Evolutionary conservation across 306 rosid genomes (phyloP).

Genomic region (Begonia masoniana): DNA sequence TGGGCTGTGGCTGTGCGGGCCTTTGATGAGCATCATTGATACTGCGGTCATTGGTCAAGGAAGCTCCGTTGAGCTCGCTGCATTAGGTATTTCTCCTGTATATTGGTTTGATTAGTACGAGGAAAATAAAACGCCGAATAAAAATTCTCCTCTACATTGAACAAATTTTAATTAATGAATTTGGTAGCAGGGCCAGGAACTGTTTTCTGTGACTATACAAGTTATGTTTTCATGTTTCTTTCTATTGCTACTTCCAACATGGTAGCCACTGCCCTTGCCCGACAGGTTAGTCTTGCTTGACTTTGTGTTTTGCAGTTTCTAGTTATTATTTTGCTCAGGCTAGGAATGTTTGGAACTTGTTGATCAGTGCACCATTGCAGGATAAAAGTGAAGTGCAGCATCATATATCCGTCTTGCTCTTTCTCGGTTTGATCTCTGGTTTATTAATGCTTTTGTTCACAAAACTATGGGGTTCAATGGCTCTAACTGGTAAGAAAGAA

Average conservation of each 20-base stretch:
- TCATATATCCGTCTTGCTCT: conserved; percentile 60
- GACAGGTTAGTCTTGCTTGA: conserved; percentile 32
- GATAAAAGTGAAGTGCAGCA: conserved; percentile 77
- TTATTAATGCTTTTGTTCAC: conserved; percentile 62
- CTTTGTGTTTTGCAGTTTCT: not conserved
- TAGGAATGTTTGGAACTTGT: conserved; percentile 1
- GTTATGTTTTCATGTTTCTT: conserved; percentile 82
- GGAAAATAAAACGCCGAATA: not conserved
- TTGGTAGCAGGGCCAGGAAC: conserved; percentile 66
- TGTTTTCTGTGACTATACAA: conserved; percentile 66
- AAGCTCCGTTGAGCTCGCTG: conserved; percentile 89
- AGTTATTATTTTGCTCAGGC: not conserved
- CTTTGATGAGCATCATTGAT: conserved; percentile 80
- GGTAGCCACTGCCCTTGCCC: conserved; percentile 88
- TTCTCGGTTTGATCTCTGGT: conserved; percentile 76
- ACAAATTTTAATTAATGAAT: not conserved
- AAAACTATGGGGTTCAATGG: conserved; percentile 50
- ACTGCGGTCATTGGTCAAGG: conserved; percentile 82
- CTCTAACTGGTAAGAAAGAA: conserved; percentile 51
- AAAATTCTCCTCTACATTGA: not conserved
- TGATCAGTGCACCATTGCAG: conserved; percentile 27
- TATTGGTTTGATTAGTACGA: not conserved
- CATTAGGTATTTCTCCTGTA: conserved; percentile 40
- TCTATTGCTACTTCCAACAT: conserved; percentile 86
- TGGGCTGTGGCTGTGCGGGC: conserved; percentile 80